phyloP scores from a whole-genome alignment of 768 basidiomycete species.

The Pleurotus salmoneostramineus region DNA sequence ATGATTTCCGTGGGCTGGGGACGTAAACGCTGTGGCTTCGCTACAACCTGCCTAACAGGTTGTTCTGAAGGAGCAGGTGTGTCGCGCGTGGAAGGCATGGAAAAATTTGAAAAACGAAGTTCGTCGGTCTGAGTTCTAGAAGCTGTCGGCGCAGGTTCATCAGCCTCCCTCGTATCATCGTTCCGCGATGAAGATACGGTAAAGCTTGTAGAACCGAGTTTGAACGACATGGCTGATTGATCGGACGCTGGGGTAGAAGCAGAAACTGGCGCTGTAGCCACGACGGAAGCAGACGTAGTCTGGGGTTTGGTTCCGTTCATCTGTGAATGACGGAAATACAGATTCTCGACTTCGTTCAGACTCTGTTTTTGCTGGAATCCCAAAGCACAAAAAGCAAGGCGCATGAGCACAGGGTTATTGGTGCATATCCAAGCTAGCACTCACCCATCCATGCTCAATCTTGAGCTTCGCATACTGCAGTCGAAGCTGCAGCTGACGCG shows the following conservation, averaged over 20 bases:
- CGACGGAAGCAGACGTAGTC: constrained; percentile 18
- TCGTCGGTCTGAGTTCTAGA: no score
- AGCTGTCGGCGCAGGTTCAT: no score
- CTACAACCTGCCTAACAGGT: no score
- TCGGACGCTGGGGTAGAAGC: background rate
- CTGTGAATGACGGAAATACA: constrained; percentile 75
- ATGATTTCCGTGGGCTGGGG: constrained; percentile 9
- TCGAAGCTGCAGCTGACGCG: constrained; percentile 67
- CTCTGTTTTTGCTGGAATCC: constrained; percentile 64
- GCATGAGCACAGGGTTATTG: background rate
- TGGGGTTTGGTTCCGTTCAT: constrained; percentile 29
- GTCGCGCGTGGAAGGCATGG: no score
- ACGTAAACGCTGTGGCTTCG: constrained; percentile 9
- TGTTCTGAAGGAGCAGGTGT: no score
- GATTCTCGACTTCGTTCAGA: constrained; percentile 77
- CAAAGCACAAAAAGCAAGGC: background rate
- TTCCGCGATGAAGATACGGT: constrained; percentile 2
- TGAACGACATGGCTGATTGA: constrained; percentile 27
- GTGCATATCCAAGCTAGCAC: constrained; percentile 17
- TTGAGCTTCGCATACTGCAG: constrained; percentile 76
- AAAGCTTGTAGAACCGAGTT: constrained; percentile 11
- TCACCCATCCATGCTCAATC: constrained; percentile 79
- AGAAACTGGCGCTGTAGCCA: background rate
- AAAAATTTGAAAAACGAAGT: no score
- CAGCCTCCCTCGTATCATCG: background rate